These are phyloP conservation scores for Taiozyma sp. DNA, from an alignment of 1,139 yeast genomes.

Conservation along the genomic window DNA sequence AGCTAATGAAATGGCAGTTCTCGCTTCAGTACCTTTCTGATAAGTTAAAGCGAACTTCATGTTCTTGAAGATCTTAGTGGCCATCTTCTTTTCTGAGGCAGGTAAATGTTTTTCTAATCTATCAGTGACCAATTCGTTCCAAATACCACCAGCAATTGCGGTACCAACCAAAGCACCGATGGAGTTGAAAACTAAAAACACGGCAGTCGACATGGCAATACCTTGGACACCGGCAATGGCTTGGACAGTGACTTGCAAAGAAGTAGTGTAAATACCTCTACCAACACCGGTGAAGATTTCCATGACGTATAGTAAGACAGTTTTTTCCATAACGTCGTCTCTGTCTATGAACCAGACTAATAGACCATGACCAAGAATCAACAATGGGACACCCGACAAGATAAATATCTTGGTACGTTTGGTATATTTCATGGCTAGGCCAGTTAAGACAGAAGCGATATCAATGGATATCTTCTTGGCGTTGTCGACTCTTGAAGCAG, in stretches of 20 bases:
- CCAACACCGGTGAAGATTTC: constrained; percentile 30
- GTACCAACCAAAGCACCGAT: constrained; percentile 44
- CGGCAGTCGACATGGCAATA: constrained; percentile 41
- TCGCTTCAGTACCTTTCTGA: constrained; percentile 20
- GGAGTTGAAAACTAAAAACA: constrained; percentile 36
- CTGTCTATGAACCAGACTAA: constrained; percentile 24
- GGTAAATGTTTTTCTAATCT: constrained; percentile 21
- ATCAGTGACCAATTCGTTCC: constrained; percentile 19
- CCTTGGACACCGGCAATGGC: constrained; percentile 39
- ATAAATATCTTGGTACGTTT: constrained; percentile 32
- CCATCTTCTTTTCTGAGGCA: constrained; percentile 12
- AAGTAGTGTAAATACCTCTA: constrained; percentile 28
- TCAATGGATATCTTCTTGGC: constrained; percentile 25
- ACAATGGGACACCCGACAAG: constrained; percentile 26
- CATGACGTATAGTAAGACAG: constrained; percentile 21
- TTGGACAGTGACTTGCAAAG: constrained; percentile 29
- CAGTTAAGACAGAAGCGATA: constrained; percentile 25
- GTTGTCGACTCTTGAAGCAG: constrained; percentile 26
- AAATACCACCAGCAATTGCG: constrained; percentile 22
- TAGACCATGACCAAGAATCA: constrained; percentile 29
- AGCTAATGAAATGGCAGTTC: constrained; percentile 25
- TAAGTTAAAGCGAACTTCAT: constrained; percentile 19
- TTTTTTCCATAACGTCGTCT: constrained; percentile 16
- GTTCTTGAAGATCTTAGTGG: constrained; percentile 20
- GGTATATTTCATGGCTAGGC: constrained; percentile 28